Evolutionary conservation across 2,329 filamentous ascomycete genomes (phyloP), one percentile per base, ranked within the genome.

Genomic region (Simplicillium aogashimaense): DNA sequence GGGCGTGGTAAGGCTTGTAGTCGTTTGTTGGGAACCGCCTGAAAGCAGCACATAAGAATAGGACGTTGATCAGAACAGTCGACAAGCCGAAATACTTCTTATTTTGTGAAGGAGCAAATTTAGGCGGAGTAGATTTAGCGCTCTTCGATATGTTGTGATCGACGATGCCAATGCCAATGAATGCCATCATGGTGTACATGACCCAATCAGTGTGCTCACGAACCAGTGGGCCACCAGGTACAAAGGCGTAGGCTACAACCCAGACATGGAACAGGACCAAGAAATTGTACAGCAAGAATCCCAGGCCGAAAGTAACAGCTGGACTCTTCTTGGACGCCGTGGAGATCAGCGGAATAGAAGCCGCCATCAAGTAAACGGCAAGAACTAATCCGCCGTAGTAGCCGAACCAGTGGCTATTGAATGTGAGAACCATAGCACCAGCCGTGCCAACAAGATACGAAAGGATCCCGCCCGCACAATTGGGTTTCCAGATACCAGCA

Each of bases 231-330:
- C 92, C 92, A 38, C 92, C 92, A 2, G 92, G 92, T 3, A 98
- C 92, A 51, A 98, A 98, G 11, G 92, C 92, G 54, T 98, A 98
- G 2, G 92, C 92, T 10, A 98, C 92, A 29, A 95, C 85, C 92
- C 92, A 98, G 41, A 95, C 88, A 56, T 97, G 90, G 69, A 95
- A 95, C n/a, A 98, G 75, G 4, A 95, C 82, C 66, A 97, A 66
- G 53, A 97, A 73, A 61, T 97, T 95, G 69, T 97, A 98, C 37
- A 94, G 61, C 39, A 95, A 65, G 65, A 95, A 95, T 4, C 85
- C 90, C 12, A 94, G 58, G 3, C 90, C 92, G 56, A 98, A 98
- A 0, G 86, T 86, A 18, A 72, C 71, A 5, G 80, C 86, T 1
- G 88, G 88, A 38, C 71, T 82, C 57, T 86, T 83, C 54, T 81